Conservation (phyloP, 1,284 basidiomycete genomes). For the Lignosus rhinocerotis region DNA sequence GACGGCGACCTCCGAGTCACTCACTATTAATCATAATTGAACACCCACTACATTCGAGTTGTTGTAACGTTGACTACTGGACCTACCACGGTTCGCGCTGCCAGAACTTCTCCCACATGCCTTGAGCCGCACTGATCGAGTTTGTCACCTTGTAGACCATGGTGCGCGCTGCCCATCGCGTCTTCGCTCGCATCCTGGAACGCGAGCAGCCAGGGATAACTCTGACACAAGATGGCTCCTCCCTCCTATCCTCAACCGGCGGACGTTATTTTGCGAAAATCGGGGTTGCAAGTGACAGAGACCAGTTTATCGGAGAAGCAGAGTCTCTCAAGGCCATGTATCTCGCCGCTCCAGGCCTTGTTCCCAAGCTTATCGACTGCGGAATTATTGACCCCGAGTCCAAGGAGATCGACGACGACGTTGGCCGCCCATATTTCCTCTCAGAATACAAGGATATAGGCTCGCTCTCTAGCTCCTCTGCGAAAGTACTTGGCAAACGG, state of each 20-base stretch:
- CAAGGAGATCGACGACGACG: constrained; percentile 31
- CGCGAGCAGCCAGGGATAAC: constrained; percentile 49
- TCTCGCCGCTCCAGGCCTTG: constrained; percentile 64
- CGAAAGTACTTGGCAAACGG: constrained; percentile 58
- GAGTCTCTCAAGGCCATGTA: constrained; percentile 68
- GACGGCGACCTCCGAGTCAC: too few species aligned
- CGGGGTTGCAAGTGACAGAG: constrained; percentile 50
- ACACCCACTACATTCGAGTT: not conserved
- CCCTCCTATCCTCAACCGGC: constrained; percentile 51
- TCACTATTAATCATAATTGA: not conserved
- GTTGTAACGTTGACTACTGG: not conserved
- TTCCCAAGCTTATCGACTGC: constrained; percentile 59
- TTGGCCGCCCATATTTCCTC: constrained; percentile 66
- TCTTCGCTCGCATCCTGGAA: constrained; percentile 46
- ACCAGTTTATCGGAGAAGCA: constrained; percentile 75
- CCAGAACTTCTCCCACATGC: not conserved
- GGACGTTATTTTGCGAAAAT: constrained; percentile 61
- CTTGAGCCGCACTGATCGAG: not conserved
- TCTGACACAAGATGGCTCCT: constrained; percentile 36
- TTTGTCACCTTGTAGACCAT: not conserved
- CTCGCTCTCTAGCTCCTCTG: constrained; percentile 47
- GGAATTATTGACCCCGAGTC: constrained; percentile 42
- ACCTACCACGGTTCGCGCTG: not conserved
- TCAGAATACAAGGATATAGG: constrained; percentile 71
- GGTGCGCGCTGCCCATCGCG: constrained; percentile 18